A percentile compares a stretch with the other conserved stretches of the same genome.
These are phyloP conservation scores for Schizonepeta tenuifolia DNA, from an alignment of 257 asterid genomes.

Conservation along the genomic window DNA sequence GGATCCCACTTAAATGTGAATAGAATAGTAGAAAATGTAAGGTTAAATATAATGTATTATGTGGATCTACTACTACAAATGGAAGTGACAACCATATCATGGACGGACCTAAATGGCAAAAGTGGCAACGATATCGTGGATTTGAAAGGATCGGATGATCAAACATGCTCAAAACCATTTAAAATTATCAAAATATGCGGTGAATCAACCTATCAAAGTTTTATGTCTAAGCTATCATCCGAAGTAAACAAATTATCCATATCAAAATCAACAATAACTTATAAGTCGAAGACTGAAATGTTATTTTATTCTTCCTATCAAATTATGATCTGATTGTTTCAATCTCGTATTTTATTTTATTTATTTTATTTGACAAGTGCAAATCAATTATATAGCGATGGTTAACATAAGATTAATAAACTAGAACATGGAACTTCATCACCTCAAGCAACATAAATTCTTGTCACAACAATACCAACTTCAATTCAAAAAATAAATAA, in stretches of 20 bases:
- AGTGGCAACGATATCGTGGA: too few species aligned
- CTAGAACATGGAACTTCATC: background rate
- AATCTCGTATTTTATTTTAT: background rate
- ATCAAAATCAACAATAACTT: too few species aligned
- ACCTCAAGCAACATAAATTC: background rate
- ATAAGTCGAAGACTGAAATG: too few species aligned
- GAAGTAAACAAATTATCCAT: background rate
- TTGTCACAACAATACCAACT: background rate
- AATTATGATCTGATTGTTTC: background rate
- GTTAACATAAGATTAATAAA: background rate
- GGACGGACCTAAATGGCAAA: too few species aligned
- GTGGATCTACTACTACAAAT: too few species aligned
- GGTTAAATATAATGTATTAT: too few species aligned
- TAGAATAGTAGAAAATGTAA: too few species aligned
- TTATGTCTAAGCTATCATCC: background rate
- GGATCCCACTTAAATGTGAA: too few species aligned
- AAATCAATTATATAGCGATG: background rate
- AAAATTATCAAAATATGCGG: background rate
- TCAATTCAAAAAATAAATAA: background rate
- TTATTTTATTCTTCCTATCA: too few species aligned
- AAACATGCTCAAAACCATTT: background rate
- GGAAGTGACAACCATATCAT: too few species aligned
- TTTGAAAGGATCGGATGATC: background rate
- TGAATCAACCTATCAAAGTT: background rate
- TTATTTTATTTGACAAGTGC: background rate